These are phyloP conservation scores for Ustilago nuda DNA, from an alignment of 1,284 basidiomycete genomes.

Conservation along the genomic window DNA sequence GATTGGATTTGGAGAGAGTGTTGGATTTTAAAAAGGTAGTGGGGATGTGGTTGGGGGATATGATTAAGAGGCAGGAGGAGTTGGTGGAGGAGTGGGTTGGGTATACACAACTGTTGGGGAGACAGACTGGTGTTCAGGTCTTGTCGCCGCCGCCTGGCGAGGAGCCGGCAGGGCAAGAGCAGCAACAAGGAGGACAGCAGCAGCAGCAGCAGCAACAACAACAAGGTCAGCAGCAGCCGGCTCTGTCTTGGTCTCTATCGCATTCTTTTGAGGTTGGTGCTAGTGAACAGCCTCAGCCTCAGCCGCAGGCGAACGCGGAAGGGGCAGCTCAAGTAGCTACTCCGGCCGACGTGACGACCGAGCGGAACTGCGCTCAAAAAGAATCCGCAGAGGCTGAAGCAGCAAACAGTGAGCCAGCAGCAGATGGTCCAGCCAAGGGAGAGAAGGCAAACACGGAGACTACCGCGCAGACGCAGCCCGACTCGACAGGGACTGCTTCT, in stretches of 20 bases:
- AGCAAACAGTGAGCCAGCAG: neutral
- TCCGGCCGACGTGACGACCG: neutral
- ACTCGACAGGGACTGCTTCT: neutral
- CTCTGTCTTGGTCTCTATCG: conserved; percentile 7
- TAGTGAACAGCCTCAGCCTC: neutral
- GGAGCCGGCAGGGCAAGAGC: neutral
- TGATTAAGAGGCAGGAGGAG: conserved; percentile 84
- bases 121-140: conserved; percentile 54
- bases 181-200: neutral
- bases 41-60: conserved; percentile 81
- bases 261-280: neutral
- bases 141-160: conserved; percentile 10
- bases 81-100: conserved; percentile 70
- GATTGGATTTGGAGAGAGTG: conserved; percentile 92
- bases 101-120: conserved; percentile 53
- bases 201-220: neutral
- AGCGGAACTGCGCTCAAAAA: neutral
- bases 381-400: neutral
- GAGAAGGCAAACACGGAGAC: neutral
- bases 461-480: neutral
- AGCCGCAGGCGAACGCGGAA: neutral
- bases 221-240: neutral
- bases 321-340: neutral
- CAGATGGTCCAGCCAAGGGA: neutral
- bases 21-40: conserved; percentile 85